Conservation (phyloP, 768 basidiomycete genomes). For the Boletellus emodensis region DNA sequence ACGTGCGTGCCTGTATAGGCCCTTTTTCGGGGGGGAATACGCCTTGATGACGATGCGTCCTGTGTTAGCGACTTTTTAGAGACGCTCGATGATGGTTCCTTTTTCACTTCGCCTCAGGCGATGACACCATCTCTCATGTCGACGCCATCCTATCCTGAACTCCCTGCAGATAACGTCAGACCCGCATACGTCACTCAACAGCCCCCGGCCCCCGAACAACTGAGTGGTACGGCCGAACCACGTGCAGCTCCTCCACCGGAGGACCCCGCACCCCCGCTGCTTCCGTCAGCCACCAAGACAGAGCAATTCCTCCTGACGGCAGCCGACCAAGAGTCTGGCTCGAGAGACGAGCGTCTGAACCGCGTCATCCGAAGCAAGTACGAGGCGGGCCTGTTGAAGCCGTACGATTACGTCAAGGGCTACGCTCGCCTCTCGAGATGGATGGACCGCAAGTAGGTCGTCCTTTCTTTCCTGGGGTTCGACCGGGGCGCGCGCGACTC, state of each 20-base stretch:
- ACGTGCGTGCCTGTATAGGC: constrained; percentile 46
- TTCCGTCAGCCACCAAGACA: constrained; percentile 73
- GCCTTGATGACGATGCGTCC: neutral
- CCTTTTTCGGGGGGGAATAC: neutral
- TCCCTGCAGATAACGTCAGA: constrained; percentile 5
- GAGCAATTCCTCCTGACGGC: constrained; percentile 91
- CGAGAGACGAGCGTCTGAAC: constrained; percentile 83
- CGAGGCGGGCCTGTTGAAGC: constrained; percentile 90
- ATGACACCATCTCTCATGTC: constrained; percentile 49
- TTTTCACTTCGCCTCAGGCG: constrained; percentile 59
- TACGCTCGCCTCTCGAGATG: constrained; percentile 87
- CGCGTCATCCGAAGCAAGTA: constrained; percentile 95
- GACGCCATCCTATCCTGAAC: constrained; percentile 29
- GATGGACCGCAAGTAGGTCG: constrained; percentile 87
- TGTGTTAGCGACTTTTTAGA: constrained; percentile 75
- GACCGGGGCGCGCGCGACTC: neutral
- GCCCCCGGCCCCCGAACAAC: constrained; percentile 15
- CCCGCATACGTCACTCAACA: constrained; percentile 16
- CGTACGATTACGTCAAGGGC: constrained; percentile 96
- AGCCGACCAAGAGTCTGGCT: constrained; percentile 90
- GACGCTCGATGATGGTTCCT: constrained; percentile 79
- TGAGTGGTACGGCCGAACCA: constrained; percentile 21
- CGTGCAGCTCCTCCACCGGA: constrained; percentile 29
- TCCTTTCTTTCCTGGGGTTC: neutral
- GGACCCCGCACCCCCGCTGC: constrained; percentile 45